Base-by-base conservation (phyloP, 108 stramenopile genomes). In the Skeletonema potamos region DNA sequence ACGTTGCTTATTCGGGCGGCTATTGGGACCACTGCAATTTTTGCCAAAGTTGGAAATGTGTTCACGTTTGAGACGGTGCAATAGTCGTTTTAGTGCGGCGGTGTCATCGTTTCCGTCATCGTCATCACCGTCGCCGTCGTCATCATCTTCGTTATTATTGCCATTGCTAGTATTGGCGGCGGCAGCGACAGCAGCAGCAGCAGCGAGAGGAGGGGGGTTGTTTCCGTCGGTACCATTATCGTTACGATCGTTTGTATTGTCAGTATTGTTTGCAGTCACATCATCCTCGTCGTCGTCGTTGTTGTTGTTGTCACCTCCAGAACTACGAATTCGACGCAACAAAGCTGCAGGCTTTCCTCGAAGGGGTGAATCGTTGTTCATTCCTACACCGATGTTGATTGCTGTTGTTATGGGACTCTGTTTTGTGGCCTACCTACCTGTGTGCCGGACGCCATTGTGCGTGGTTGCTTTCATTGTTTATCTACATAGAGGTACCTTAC, bases 1-100 rank as follows among this genome's bases (percentile, higher is more conserved):
- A 29, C 79, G 73, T 4, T 60, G 20, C 20, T 73, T 27, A 61
- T 87, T 79, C 17, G 87, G 39, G 12, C 66, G 64, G 6, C 18
- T 41, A 0, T 20, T 34, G 2, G 18, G 34, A 22, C 58, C 58
- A 3, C 27, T 39, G n/a, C n/a, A n/a, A 54, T 18, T 27, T 17
- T 62, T 64, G 54, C 44, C 66, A 26, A 62, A 54, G 33, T 77
- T 77, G 68, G 76, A 20, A 13, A 48, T 44, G 59, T 67, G 65
- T 37, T 79, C 70, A 2, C 77, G 62, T n/a, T 70, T 59, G 18
- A 79, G 62, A 6, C 70, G 70, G 22, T 34, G 34, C 10, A 77
- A 46, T 0, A 77, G 57, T 13, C 30, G 62, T 9, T 26, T 32
- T 27, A 68, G 22, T 22, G 36, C 20, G 20, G 36, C 20, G 20